Evolutionary conservation across 2,329 filamentous ascomycete genomes (phyloP).

Genomic region (Fusarium sp.): DNA sequence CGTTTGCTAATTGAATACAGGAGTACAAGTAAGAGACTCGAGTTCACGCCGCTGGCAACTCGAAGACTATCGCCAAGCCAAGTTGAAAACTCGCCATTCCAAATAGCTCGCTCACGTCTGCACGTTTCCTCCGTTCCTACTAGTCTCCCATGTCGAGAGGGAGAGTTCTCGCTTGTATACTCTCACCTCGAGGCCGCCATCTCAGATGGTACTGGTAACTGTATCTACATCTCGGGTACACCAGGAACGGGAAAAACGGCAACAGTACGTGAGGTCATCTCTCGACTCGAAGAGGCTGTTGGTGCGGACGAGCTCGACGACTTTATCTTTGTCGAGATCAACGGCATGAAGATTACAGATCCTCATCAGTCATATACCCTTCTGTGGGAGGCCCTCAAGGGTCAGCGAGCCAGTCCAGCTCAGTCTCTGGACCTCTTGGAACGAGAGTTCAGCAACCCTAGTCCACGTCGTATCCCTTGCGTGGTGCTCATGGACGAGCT

Average conservation of each 20-base stretch:
- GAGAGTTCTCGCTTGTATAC: constrained; percentile 92
- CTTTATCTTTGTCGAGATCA: constrained; percentile 99
- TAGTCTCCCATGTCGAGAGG: constrained; percentile 89
- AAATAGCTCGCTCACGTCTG: constrained; percentile 85
- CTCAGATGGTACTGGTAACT: constrained; percentile 90
- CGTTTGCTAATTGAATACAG: constrained; percentile 41
- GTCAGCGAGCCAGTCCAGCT: constrained; percentile 89
- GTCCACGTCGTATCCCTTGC: constrained; percentile 89
- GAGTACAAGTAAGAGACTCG: constrained; percentile 73
- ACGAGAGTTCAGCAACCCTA: constrained; percentile 91
- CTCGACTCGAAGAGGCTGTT: constrained; percentile 88
- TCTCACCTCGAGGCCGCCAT: constrained; percentile 95
- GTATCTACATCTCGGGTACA: constrained; percentile 99
- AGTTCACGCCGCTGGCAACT: constrained; percentile 95
- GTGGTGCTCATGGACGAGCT: constrained; percentile 99
- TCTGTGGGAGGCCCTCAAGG: constrained; percentile 95
- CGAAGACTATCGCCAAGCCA: constrained; percentile 81
- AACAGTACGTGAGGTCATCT: constrained; percentile 94
- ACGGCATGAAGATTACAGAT: constrained; percentile 99
- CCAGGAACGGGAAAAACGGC: constrained; percentile 98
- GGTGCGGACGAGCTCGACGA: constrained; percentile 92
- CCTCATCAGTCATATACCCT: constrained; percentile 96
- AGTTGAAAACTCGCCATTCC: constrained; percentile 86
- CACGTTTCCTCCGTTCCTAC: constrained; percentile 94
- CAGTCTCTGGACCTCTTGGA: constrained; percentile 93